Evolutionary conservation across 495 filamentous ascomycete genomes (phyloP), one percentile per base, ranked within the genome.

Genomic region (Lasiosphaeris hirsuta): DNA sequence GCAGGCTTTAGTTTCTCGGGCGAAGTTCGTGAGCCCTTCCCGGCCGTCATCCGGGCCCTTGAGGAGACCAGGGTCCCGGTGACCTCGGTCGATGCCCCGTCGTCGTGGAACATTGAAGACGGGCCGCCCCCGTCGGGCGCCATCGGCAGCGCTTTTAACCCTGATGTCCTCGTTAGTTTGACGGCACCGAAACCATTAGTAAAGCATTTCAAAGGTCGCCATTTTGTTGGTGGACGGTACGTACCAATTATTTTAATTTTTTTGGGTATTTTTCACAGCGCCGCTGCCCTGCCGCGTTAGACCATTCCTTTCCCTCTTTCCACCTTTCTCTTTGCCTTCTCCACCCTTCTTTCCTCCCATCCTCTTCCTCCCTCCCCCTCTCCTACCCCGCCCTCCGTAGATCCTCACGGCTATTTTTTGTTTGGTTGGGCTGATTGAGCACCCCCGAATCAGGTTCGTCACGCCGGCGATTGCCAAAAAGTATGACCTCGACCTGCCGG

Each of bases 181-280:
- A 96, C 95, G 48, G 95, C 94, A 41, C 92, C 94, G 36, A 98
- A 98, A 74, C 92, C 92, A n/a, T 76, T 96, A 50, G 88, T 91
- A 19, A 88, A 86, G 72, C 84, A 81, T 64, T 97, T 94, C 68
- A 78, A 74, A 63, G 94, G 94, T 0, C 77, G 88, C 56, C 95
- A 97, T 78, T 96, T 96, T 67, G 66, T 97, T 42, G 94, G 94
- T 0, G 92, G 91, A 15, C 70, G 86, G 83, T 85, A 71, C 58
- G 70, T 68, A 59, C 58, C 53, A 63, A 23, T 10, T 33, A 46
- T 23, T 17, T 34, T 33, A 11, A 3, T 18, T 9, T n/a, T n/a
- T n/a, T n/a, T n/a, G n/a, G n/a, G n/a, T 39, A 10, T 41, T 13
- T 14, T 33, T 19, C 33, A 49, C 15, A 30, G 34, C 17, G 18